Conservation (phyloP, 108 stramenopile species). For the Craspedostauros australis region DNA sequence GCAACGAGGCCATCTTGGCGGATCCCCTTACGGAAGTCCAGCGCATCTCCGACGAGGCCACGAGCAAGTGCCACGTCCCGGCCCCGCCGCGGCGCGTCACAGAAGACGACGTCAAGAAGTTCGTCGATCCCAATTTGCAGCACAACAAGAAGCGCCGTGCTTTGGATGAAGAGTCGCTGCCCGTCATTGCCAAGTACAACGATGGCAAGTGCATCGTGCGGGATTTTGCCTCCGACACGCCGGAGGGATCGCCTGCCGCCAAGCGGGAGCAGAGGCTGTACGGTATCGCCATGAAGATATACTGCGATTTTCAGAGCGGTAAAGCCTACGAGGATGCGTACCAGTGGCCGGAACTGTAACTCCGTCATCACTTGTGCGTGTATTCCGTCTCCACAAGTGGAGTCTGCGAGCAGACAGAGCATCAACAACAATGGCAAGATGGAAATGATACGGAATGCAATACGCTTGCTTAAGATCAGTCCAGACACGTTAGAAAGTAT, state of each 20-base stretch:
- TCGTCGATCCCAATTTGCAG: slow-evolving; percentile 76
- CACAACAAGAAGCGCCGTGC: slow-evolving; percentile 51
- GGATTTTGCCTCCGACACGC: slow-evolving; percentile 41
- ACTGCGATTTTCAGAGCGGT: slow-evolving; percentile 73
- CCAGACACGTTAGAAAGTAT: too few relatives aligned
- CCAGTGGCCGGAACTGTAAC: slow-evolving; percentile 57
- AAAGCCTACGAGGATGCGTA: slow-evolving; percentile 56
- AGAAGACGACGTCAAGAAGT: slow-evolving; percentile 61
- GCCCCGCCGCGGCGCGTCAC: slow-evolving; percentile 50
- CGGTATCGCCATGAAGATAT: slow-evolving; percentile 65
- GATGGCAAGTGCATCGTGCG: slow-evolving; percentile 45
- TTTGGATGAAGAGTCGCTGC: slow-evolving; percentile 6
- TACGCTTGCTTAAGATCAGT: too few relatives aligned
- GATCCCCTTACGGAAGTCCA: slow-evolving; percentile 67
- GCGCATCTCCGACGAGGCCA: slow-evolving; percentile 70
- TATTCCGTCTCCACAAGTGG: too few relatives aligned
- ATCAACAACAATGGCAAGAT: too few relatives aligned
- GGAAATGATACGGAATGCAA: too few relatives aligned
- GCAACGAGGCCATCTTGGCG: slow-evolving; percentile 67
- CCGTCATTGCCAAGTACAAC: slow-evolving; percentile 37
- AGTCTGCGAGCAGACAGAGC: too few relatives aligned
- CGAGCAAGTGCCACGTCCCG: slow-evolving; percentile 55
- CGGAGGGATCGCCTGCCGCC: slow-evolving; percentile 19
- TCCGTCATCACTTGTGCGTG: too few relatives aligned
- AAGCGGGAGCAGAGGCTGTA: slow-evolving; percentile 48